A percentile compares a stretch with the other conserved stretches of the same genome.
Evolutionary conservation across 192 early-diverging fungal genomes (phyloP).

Genomic region (Oehlia diaphana): DNA sequence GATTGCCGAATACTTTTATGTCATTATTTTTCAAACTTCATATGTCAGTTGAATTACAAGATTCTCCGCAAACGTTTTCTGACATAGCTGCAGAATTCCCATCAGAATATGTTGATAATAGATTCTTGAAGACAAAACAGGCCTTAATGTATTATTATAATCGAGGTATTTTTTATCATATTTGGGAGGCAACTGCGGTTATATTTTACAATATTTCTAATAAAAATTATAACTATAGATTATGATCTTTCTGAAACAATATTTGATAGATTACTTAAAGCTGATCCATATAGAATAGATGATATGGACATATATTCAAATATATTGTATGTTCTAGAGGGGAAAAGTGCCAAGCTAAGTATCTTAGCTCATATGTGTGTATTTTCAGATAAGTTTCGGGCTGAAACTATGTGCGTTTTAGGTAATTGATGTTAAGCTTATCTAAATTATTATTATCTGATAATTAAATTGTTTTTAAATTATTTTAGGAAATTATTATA

Average conservation of each 20-base stretch:
- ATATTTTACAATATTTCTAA: neutral
- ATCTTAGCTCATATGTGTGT: conserved; percentile 74
- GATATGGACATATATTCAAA: conserved; percentile 85
- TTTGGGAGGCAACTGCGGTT: no score
- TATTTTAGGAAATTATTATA: conserved; percentile 83
- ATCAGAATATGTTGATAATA: conserved; percentile 58
- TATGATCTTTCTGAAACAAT: conserved; percentile 65
- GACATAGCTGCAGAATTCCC: conserved; percentile 42
- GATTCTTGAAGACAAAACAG: conserved; percentile 62
- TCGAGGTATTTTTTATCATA: conserved; percentile 26
- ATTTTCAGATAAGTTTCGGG: conserved; percentile 73
- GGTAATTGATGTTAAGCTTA: conserved; percentile 36
- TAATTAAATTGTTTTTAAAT: neutral
- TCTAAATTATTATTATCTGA: neutral
- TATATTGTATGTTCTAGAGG: conserved; percentile 77
- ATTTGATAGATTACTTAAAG: conserved; percentile 69
- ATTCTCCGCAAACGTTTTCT: conserved; percentile 34
- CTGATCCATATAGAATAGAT: conserved; percentile 81
- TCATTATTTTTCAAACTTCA: conserved; percentile 56
- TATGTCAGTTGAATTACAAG: conserved; percentile 52
- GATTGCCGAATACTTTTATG: conserved; percentile 44
- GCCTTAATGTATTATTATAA: conserved; percentile 64
- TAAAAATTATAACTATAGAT: conserved; percentile 43
- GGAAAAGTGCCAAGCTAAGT: conserved; percentile 65
- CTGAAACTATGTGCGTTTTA: conserved; percentile 84